A percentile compares a stretch with the other conserved stretches of the same genome.
Conservation (phyloP, 306 rosid species). For the Begonia peltatifolia region DNA sequence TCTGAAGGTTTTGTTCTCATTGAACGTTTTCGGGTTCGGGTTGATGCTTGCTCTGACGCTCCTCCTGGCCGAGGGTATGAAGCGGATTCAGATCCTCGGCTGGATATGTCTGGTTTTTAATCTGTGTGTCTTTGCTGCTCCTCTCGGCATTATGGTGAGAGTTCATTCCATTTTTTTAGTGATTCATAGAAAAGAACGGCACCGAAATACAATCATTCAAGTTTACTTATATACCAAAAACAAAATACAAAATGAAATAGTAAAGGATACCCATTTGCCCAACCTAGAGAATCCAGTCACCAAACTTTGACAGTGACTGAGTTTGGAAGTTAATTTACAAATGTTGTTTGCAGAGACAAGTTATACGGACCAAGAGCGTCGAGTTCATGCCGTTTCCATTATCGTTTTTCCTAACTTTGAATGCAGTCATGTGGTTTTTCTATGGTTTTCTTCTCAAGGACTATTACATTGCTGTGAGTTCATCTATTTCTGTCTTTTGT, state of each 20-base stretch:
- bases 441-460: constrained; percentile 76
- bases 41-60: constrained; percentile 52
- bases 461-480: constrained; percentile 70
- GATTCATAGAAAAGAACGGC: too few species aligned
- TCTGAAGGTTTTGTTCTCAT: constrained; percentile 32
- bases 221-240: too few species aligned
- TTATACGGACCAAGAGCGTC: constrained; percentile 60
- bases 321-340: not conserved
- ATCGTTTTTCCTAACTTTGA: constrained; percentile 63
- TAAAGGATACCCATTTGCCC: too few species aligned
- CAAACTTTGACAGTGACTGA: too few species aligned
- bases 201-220: too few species aligned
- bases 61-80: constrained; percentile 39
- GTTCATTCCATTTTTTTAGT: too few species aligned
- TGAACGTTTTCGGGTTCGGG: constrained; percentile 70
- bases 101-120: constrained; percentile 84
- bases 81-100: constrained; percentile 51
- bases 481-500: constrained; percentile 1
- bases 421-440: constrained; percentile 93
- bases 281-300: too few species aligned
- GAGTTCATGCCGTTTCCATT: constrained; percentile 85
- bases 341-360: constrained; percentile 44
- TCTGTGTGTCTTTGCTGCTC: constrained; percentile 74
- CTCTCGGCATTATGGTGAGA: constrained; percentile 67
- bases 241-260: too few species aligned